Evolutionary conservation across 1,139 yeast genomes (phyloP), one percentile per base, ranked within the genome.

Genomic region (Magnusiomyces suaveolens): DNA sequence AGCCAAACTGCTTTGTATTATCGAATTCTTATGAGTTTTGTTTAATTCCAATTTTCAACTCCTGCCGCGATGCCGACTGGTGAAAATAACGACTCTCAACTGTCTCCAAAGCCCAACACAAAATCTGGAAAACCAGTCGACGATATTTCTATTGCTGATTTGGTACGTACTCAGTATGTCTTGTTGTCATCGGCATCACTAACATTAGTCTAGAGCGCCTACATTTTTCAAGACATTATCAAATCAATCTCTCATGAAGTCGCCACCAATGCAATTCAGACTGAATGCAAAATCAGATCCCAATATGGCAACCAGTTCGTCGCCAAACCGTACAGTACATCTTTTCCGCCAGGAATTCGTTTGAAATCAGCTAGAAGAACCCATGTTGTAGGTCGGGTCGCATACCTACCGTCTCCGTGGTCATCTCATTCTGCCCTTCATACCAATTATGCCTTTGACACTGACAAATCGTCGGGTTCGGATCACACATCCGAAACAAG

Each of bases 241-340:
- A 59, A 66, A 16, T 72, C 75, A 16, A 64, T 77, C 44, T 69
- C 77, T 14, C 76, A 74, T 53, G 78, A 75, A 48, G 70, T 76
- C 1, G 63, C 75, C 2, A 65, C 75, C 8, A 69, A 69, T 33
- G 72, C 75, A 1, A 59, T 76, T 4, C 58, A 73, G 41, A 65
- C 66, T 25, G 82, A 78, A 58, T 73, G 73, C 56, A 57, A 67
- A 33, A 63, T 64, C 36, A 63, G 70, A 12, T 52, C 59, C 23
- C 58, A 62, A 39, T 65, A 66, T 53, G 70, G 72, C 49, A 58
- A 60, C 43, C 63, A 59, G 16, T 65, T 62, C 53, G 59, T 53
- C 32, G 64, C 65, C 10, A 59, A 53, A 49, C 55, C 51, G 4
- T 54, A 47, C 51, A 56, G 51, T 25, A 50, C 53, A 20, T 49